Percentiles rank a stretch among this genome's conserved stretches.
phyloP scores from a whole-genome alignment of 179 eudicot species.

The Actinidia polygama region DNA sequence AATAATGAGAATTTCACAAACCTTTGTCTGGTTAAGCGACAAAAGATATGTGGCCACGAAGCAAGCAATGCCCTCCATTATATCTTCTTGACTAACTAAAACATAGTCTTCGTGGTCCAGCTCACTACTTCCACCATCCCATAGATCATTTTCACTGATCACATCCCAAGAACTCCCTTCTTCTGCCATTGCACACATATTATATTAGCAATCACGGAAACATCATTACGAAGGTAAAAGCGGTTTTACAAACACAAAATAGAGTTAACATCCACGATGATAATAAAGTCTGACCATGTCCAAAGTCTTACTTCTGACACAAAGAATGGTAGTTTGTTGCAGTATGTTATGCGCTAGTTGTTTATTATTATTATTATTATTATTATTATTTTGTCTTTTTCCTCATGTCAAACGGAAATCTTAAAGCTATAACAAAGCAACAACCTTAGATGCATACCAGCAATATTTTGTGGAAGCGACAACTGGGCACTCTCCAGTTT shows the following conservation, averaged over 20 bases:
- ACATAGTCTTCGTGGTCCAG: constrained; percentile 82
- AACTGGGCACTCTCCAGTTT: constrained; percentile 77
- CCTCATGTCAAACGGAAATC: too few relatives aligned
- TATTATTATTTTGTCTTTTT: too few relatives aligned
- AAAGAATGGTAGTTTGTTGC: neutral
- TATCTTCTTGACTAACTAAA: constrained; percentile 93
- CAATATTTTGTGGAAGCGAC: constrained; percentile 51
- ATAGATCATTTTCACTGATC: constrained; percentile 79
- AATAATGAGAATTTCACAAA: constrained; percentile 12
- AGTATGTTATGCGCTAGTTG: neutral
- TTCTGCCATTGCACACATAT: constrained; percentile 45
- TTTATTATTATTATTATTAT: too few relatives aligned
- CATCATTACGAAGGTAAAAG: neutral
- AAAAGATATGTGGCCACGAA: constrained; percentile 92
- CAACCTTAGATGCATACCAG: constrained; percentile 50
- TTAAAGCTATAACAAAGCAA: neutral
- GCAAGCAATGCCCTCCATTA: constrained; percentile 94
- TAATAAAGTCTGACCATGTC: neutral
- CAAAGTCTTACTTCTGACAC: neutral
- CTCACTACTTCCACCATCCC: constrained; percentile 66
- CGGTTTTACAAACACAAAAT: neutral
- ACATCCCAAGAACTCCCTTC: constrained; percentile 94
- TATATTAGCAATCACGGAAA: constrained; percentile 1
- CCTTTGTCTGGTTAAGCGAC: constrained; percentile 93
- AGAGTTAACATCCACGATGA: neutral